Percentiles rank a stretch among this genome's conserved stretches.
Evolutionary conservation across 1,284 basidiomycete genomes (phyloP).

Genomic region (Sparassis latifolia): DNA sequence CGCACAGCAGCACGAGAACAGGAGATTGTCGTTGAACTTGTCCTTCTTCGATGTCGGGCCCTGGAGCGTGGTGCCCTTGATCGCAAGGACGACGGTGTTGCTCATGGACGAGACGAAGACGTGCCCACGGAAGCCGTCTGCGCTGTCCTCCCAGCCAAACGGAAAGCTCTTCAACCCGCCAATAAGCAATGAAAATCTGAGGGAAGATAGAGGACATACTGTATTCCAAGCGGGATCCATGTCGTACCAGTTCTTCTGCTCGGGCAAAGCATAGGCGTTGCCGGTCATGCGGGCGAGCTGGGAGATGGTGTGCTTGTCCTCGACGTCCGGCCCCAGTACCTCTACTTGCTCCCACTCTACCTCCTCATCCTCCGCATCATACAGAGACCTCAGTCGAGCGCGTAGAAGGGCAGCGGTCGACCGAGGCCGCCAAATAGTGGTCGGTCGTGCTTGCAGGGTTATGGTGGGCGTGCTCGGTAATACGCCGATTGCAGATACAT

Average conservation of each 20-base stretch:
- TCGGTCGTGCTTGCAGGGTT: constrained; percentile 44
- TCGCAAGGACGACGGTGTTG: constrained; percentile 80
- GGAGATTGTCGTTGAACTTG: constrained; percentile 93
- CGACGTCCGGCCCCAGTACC: constrained; percentile 64
- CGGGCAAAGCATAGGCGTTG: constrained; percentile 80
- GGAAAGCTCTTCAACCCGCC: constrained; percentile 59
- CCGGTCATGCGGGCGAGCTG: constrained; percentile 88
- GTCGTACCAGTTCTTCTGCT: constrained; percentile 77
- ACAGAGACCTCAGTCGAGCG: constrained; percentile 46
- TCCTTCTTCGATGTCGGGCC: constrained; percentile 90
- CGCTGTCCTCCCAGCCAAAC: constrained; percentile 83
- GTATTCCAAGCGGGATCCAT: constrained; percentile 70
- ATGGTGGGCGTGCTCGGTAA: constrained; percentile 6
- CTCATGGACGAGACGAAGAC: constrained; percentile 80
- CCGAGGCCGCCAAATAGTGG: constrained; percentile 53
- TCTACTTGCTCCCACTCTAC: constrained; percentile 53
- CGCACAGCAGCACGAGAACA: constrained; percentile 98
- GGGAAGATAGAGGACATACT: constrained; percentile 37
- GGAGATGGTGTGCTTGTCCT: constrained; percentile 75
- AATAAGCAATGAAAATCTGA: not conserved
- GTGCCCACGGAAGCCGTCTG: constrained; percentile 88
- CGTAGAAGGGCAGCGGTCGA: constrained; percentile 44
- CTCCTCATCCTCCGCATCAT: constrained; percentile 39
- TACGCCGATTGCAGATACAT: constrained; percentile 2
- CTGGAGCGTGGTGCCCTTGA: constrained; percentile 86